Evolutionary conservation across 2,329 filamentous ascomycete genomes (phyloP), one percentile per base, ranked within the genome.

Genomic region (Colletotrichum chlorophyti): DNA sequence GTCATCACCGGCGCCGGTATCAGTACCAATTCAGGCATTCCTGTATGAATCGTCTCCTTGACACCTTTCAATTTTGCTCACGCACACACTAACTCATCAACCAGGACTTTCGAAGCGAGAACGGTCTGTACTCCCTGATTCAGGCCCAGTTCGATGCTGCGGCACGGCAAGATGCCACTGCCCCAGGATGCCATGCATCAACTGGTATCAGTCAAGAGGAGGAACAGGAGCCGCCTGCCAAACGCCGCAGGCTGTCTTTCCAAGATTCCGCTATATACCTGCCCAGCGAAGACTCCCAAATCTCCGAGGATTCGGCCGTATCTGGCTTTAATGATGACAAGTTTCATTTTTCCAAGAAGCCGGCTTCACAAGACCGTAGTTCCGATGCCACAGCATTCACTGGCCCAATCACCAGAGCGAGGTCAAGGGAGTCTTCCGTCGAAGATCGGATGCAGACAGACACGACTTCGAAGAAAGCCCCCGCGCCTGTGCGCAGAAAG

Each of bases 21-120:
- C 68, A 90, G 87, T 68, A 91, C 89, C 47, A 91, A 90, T 69
- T 90, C 87, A 62, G 89, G 89, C 53, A 91, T 91, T 68, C 88
- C 88, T 47, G 88, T 91, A 77, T 67, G 82, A 70, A 8, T 37
- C 9, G n/a, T 15, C 2, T 21, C 5, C n/a, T 15, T 21, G 7
- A 15, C 29, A 6, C 8, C 24, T 24, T 34, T 6, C n/a, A 47
- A 45, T 29, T 29, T 54, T 51, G 31, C 11, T 58, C 47, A 65
- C 62, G 69, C 24, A 50, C 61, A 68, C 60, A 29, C 23, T 32
- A 3, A 19, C 15, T 1, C 9, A n/a, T n/a, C n/a, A n/a, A n/a
- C 4, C 62, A 89, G 87, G 88, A 91, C 64, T 91, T 91, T 63
- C 87, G 88, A 35, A 90, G 87, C 2, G 83, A 90, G 67, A 86